These are phyloP conservation scores for Kokia cookei DNA, from an alignment of 441 rosid species.

Conservation along the genomic window DNA sequence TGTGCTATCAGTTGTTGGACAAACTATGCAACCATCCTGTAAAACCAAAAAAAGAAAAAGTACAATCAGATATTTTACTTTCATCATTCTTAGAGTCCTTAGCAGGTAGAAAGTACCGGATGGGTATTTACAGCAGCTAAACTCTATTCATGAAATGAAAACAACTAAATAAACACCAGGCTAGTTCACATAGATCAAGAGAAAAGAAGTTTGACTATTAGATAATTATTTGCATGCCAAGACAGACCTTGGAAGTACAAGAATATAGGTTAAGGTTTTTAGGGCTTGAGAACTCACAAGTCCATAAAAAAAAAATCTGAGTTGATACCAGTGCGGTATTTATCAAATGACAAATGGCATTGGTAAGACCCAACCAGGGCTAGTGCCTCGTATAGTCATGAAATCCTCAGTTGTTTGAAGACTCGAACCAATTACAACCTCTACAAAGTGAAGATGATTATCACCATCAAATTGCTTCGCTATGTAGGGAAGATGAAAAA, in stretches of 20 bases:
- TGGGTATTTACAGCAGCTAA: neutral
- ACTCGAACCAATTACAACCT: neutral
- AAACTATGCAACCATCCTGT: slow-evolving; percentile 91
- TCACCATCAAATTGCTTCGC: neutral
- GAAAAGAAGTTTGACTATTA: neutral
- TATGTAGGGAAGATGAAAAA: neutral
- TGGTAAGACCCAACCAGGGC: neutral
- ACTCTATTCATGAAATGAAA: neutral
- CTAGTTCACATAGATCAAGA: neutral
- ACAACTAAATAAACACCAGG: neutral
- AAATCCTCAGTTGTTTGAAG: neutral
- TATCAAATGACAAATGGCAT: neutral
- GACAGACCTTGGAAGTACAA: neutral
- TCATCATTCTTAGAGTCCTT: neutral
- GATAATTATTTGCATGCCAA: neutral
- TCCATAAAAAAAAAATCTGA: neutral
- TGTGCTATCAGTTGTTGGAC: slow-evolving; percentile 87
- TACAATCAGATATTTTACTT: neutral
- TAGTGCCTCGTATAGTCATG: neutral
- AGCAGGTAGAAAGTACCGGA: neutral
- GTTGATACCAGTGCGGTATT: neutral
- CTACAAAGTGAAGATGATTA: neutral
- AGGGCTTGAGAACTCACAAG: neutral
- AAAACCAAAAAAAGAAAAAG: neutral
- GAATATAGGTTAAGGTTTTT: neutral